Conservation (phyloP, 805 yeast genomes). For the Candida taoyuanica region DNA sequence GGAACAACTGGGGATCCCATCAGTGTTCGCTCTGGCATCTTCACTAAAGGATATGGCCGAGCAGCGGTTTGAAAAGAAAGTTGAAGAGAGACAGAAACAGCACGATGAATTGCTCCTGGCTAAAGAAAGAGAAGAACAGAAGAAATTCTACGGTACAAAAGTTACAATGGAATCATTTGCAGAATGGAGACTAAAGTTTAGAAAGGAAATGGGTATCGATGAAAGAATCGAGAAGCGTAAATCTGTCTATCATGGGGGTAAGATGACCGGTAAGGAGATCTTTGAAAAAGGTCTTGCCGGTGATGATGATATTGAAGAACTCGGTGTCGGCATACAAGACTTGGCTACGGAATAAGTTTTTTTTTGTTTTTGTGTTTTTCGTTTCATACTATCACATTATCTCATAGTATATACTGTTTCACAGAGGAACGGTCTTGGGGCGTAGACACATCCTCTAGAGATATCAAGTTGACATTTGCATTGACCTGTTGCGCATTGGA, state of each 20-base stretch:
- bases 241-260: constrained; percentile 61
- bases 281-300: constrained; percentile 87
- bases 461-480: too few species aligned
- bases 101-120: constrained; percentile 55
- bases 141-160: constrained; percentile 85
- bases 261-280: constrained; percentile 81
- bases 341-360: constrained; percentile 10
- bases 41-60: constrained; percentile 82
- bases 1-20: constrained; percentile 86
- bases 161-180: constrained; percentile 75
- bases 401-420: too few species aligned
- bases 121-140: constrained; percentile 78
- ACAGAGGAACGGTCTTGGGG: too few species aligned
- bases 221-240: constrained; percentile 49
- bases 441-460: too few species aligned
- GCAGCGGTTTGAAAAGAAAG: constrained; percentile 51
- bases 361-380: too few species aligned
- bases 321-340: constrained; percentile 21
- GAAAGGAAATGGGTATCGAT: constrained; percentile 69
- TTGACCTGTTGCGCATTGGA: too few species aligned
- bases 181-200: constrained; percentile 68
- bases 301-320: constrained; percentile 50
- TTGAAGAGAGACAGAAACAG: constrained; percentile 47
- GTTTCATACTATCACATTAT: too few species aligned
- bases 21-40: constrained; percentile 75